A percentile compares a stretch with the other conserved stretches of the same genome.
Evolutionary conservation across 495 filamentous ascomycete species (phyloP).

Genomic region (Trichoderma asperelloides): DNA sequence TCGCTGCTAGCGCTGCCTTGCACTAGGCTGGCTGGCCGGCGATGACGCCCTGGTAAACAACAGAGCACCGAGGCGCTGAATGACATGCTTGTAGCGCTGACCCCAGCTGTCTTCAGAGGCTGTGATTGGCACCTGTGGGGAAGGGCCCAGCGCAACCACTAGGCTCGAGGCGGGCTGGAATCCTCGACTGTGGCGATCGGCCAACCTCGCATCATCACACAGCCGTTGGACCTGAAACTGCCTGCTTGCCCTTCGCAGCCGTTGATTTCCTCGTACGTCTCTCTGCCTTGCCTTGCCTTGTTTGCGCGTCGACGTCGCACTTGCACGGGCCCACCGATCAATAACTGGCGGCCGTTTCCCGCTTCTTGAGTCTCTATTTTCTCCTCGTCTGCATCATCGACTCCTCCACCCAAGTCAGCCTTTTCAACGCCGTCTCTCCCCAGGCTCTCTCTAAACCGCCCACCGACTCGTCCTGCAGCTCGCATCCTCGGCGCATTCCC

Average conservation of each 20-base stretch:
- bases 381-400: not conserved
- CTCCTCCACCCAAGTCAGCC: not conserved
- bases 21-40: too few relatives aligned
- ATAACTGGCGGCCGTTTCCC: not conserved
- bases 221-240: not conserved
- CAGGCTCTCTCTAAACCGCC: not conserved
- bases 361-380: not conserved
- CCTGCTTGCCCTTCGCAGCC: not conserved
- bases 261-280: not conserved
- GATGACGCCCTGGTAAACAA: too few relatives aligned
- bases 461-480: not conserved
- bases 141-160: not conserved
- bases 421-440: not conserved
- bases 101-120: too few relatives aligned
- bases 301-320: not conserved
- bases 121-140: not conserved
- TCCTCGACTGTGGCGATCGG: not conserved
- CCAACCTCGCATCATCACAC: not conserved
- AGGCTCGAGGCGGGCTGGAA: not conserved
- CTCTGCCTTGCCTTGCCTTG: not conserved
- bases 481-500: too few relatives aligned
- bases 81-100: too few relatives aligned
- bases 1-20: too few relatives aligned
- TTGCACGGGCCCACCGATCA: not conserved
- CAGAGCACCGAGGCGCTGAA: too few relatives aligned